Conservation (phyloP, 352 stramenopile species). For the Globisporangium canariense region DNA sequence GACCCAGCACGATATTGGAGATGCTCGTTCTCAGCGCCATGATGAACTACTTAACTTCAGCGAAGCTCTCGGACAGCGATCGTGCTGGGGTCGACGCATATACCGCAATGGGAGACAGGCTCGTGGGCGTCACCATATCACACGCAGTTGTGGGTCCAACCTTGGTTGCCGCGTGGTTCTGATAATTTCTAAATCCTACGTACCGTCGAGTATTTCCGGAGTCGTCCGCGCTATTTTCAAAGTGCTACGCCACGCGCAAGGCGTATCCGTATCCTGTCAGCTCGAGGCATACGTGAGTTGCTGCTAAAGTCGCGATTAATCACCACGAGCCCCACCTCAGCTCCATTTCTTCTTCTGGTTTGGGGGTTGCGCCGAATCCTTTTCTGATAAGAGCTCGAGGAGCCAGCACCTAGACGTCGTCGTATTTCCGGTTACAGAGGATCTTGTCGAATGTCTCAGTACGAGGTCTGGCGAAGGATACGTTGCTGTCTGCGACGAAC, state of each 20-base stretch:
- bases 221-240: background rate
- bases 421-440: background rate
- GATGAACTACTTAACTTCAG: background rate
- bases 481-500: no score
- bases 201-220: background rate
- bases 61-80: background rate
- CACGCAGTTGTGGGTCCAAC: background rate
- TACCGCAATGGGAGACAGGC: background rate
- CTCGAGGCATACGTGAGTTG: no score
- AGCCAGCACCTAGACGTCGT: background rate
- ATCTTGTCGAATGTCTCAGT: background rate
- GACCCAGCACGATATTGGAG: background rate
- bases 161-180: background rate
- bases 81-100: background rate
- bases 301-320: background rate
- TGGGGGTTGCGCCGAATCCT: background rate
- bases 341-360: background rate
- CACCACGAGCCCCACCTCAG: background rate
- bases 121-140: background rate
- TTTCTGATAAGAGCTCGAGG: background rate
- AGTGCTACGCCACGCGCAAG: background rate
- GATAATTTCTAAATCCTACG: slow-evolving; percentile 1
- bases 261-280: background rate
- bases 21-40: background rate
- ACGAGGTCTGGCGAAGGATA: no score